Base-by-base conservation (phyloP, 352 stramenopile genomes). In the Phytophthora melonis region DNA sequence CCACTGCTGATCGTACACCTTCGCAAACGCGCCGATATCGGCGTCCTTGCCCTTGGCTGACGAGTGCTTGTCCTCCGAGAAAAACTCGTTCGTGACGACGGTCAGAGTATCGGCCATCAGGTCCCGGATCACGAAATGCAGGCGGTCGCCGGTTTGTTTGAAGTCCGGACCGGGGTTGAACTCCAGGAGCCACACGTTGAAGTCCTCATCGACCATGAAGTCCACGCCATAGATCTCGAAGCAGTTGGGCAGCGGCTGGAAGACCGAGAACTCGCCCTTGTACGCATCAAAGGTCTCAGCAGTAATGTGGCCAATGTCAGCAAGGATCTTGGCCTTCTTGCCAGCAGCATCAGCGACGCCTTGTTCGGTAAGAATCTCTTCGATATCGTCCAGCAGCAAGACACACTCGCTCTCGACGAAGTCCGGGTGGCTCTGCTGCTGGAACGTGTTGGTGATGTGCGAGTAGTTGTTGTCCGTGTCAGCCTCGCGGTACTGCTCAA, bases 391-490 rank as follows among this genome's bases (percentile, higher is more conserved):
- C 60, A 92, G 76, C 34, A 85, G 59, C 39, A 92, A 55, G 4
- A 94, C 83, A 58, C 87, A 93, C 25, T 92, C 82, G 58, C 83
- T 87, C 56, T 94, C 87, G 23, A 87, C 79, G 66, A 92, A 94
- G 53, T 87, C 74, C 1, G 85, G 82, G 63, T 94, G 85, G 54
- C 75, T 82, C 54, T 90, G 80, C 56, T 94, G 87, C 70, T 93
- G 87, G 65, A 86, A 90, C 60, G 87, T 94, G 66, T 94, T 94
- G 45, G 87, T 93, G 54, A 94, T 91, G 75, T 94, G 87, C 18
- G 85, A 84, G 60, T 86, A 89, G 43, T 88, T 81, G 69, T 92
- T 84, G 54, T 80, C 74, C 30, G 73, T 83, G 58, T 90, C 77
- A 9, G 59, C 68, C 58, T 82, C 66, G 63, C 60, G 65, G 61